Evolutionary conservation across 495 filamentous ascomycete species (phyloP).

Genomic region (Trichoderma gamsii): DNA sequence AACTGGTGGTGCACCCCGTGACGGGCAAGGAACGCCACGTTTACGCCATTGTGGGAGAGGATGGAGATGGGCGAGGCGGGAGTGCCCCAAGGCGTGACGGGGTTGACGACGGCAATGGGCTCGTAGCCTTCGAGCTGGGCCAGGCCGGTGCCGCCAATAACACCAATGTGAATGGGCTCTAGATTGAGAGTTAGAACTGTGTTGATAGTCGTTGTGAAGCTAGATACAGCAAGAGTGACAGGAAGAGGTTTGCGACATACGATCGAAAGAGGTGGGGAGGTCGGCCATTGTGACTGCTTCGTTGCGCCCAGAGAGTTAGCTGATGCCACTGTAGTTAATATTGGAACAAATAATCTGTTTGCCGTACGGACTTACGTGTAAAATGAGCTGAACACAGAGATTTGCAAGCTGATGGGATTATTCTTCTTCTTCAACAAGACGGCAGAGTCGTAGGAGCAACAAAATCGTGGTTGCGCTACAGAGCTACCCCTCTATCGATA

Average conservation of each 20-base stretch:
- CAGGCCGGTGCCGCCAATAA: conserved; percentile 95
- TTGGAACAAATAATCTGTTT: neutral
- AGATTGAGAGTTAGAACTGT: conserved; percentile 15
- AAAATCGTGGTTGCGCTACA: neutral
- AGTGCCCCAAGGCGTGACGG: conserved; percentile 81
- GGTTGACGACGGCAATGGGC: conserved; percentile 66
- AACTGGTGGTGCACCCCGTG: conserved; percentile 85
- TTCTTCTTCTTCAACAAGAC: neutral
- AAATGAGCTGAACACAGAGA: neutral
- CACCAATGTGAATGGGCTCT: conserved; percentile 83
- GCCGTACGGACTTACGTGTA: neutral
- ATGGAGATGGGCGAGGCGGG: conserved; percentile 89
- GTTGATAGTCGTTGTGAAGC: neutral
- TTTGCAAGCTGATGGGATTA: neutral
- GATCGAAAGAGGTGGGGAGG: conserved; percentile 23
- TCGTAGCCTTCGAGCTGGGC: conserved; percentile 63
- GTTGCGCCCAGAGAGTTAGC: neutral
- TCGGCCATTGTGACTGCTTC: conserved; percentile 18
- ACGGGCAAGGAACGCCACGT: conserved; percentile 89
- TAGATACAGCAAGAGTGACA: neutral
- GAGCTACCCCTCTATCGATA: conserved; percentile 11
- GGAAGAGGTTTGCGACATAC: conserved; percentile 15
- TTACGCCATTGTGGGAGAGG: conserved; percentile 71
- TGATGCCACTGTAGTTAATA: neutral
- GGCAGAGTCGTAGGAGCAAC: neutral